Evolutionary conservation across 306 rosid genomes (phyloP).

Genomic region (Trichosanthes cucumerina): DNA sequence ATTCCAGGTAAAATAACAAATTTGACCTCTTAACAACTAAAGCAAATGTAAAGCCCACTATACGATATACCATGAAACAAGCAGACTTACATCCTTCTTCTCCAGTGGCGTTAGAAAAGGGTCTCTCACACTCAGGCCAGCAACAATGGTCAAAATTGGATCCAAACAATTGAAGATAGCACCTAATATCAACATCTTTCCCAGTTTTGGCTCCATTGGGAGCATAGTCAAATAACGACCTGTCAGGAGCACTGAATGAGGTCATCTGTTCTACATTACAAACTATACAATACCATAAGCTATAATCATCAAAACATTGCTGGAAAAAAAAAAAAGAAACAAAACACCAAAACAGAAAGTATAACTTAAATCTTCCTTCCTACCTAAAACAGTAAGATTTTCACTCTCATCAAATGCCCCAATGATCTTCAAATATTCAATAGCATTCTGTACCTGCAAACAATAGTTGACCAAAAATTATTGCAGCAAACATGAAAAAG

Average conservation of each 20-base stretch:
- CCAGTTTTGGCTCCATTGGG: constrained; percentile 98
- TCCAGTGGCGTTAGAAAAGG: constrained; percentile 80
- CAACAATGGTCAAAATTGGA: constrained; percentile 80
- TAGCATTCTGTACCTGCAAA: constrained; percentile 81
- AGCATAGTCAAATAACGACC: constrained; percentile 72
- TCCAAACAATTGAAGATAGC: constrained; percentile 82
- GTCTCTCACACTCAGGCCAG: constrained; percentile 95
- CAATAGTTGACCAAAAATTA: constrained; percentile 14
- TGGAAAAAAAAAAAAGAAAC: not conserved
- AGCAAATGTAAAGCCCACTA: not conserved
- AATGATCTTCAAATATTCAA: constrained; percentile 70
- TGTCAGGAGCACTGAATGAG: constrained; percentile 30
- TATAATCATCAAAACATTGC: not conserved
- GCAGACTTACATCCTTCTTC: constrained; percentile 72
- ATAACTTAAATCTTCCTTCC: constrained; percentile 13
- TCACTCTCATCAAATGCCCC: constrained; percentile 90
- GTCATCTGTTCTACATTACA: constrained; percentile 2
- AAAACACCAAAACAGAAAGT: not conserved
- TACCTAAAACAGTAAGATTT: constrained; percentile 76
- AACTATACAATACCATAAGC: constrained; percentile 7
- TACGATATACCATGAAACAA: not conserved
- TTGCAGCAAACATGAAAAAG: constrained; percentile 15
- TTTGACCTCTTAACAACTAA: not conserved
- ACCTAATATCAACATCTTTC: constrained; percentile 87
- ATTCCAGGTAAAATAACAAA: not conserved